Base-by-base conservation (phyloP, 345 rosid genomes). In the Bruguiera parviflora region DNA sequence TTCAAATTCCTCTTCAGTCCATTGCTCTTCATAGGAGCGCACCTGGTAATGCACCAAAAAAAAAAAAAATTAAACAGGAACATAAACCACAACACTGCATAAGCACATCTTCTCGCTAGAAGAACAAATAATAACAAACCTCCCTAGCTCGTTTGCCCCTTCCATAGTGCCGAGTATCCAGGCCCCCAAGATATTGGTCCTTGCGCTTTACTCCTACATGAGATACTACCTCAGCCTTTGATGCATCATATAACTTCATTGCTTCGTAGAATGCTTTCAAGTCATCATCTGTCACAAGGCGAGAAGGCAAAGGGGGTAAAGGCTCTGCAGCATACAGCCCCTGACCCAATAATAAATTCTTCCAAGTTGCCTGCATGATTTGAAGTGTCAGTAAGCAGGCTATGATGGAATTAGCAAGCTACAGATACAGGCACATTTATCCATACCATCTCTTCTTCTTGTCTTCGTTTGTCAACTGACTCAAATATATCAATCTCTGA, bases 91-190 rank as follows among this genome's bases (percentile, higher is more conserved):
- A 7, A 15, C 51, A 67, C n/a, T 43, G 31, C 27, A 25, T 20
- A 13, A 33, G 27, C 58, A 43, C 33, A 33, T 27, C 35, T 35
- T 43, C 18, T 51, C 18, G 63, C 49, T 35, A 63, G 21, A 46
- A 71, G 63, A 76, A 78, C 61, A 61, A 49, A 78, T 46, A 78
- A 63, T 27, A 72, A 77, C 87, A 71, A 64, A 90, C 98, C 96
- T 92, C 98, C 85, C 98, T 90, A 43, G 98, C 84, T 71, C 98
- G 83, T 80, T 92, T 92, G 39, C 98, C 98, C 78, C 98, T 86
- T 77, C 98, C 98, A 84, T 92, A 92, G 0, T 80, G 96, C 70
- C 65, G 83, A 46, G 85, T 87, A 76, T 92, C 96, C 63, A 88
- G 86, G 31, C 84, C 74, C 37, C 89, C 93, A 65, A 82, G 73